Base-by-base conservation (phyloP, 2,329 filamentous ascomycete species). In the Thermoascus crustaceus region DNA sequence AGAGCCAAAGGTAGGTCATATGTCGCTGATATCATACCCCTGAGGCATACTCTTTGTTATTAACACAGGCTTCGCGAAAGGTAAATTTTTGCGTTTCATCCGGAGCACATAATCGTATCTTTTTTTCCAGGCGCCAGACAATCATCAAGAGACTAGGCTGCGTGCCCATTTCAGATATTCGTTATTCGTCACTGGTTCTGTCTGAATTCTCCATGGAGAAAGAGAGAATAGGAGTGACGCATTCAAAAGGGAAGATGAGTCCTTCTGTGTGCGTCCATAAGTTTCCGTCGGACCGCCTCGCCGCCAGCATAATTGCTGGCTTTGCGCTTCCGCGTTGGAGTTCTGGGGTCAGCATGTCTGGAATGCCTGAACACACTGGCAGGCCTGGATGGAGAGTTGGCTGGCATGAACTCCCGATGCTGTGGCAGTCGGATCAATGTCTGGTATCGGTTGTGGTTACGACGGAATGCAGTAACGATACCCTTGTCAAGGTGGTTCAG, bases 401-500 rank as follows among this genome's bases (percentile, higher is more conserved):
- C 57, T 5, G 63, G 60, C 58, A 67, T 59, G 43, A 66, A 60
- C 46, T 67, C 58, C 32, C 58, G 55, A 43, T 67, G 60, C 38
- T 66, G 60, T 17, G 63, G 67, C 68, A 58, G 56, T 45, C 68
- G 62, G 48, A 69, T 61, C 51, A 67, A 50, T 40, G 68, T 54
- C 48, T 71, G 60, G 52, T 74, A 64, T 42, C 65, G 57, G 52
- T 63, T 64, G 49, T 73, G 68, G 43, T 74, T 73, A 26, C 66
- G 69, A 37, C 83, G 83, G 69, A 91, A 93, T 1, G 84, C 82
- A 23, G 82, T 82, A 22, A 91, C 83, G 9, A 81, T 76, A 38
- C 79, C 75, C 45, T 77, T 75, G 49, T 82, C 78, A 24, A 87
- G 76, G 46, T 82, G 79, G 35, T 72, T 71, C n/a, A 82, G 63